phyloP scores from a whole-genome alignment of 352 stramenopile species.

The Phytophthora podocarpi region DNA sequence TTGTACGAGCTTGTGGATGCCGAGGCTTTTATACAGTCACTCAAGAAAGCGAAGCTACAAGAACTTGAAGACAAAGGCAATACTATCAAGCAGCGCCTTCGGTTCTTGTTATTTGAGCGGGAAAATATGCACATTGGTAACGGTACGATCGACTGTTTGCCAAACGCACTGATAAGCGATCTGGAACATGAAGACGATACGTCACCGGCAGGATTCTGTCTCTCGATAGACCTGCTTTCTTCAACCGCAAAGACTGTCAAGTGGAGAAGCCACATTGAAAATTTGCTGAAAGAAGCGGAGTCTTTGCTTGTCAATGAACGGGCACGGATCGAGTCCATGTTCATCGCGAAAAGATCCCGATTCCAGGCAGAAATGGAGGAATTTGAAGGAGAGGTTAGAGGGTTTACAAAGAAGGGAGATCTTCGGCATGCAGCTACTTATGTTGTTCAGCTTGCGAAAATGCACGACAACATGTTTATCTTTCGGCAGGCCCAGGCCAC shows the following conservation, averaged over 20 bases:
- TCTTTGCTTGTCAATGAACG: constrained; percentile 59
- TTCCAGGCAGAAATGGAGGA: constrained; percentile 80
- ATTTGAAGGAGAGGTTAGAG: constrained; percentile 70
- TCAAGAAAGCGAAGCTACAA: constrained; percentile 50
- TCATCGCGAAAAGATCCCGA: constrained; percentile 68
- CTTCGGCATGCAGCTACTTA: constrained; percentile 76
- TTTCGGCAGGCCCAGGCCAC: constrained; percentile 65
- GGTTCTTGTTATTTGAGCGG: constrained; percentile 71
- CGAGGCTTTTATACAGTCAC: constrained; percentile 54
- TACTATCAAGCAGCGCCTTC: constrained; percentile 60
- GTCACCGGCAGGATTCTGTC: constrained; percentile 7
- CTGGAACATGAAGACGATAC: neutral
- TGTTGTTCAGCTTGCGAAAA: constrained; percentile 73
- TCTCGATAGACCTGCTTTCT: constrained; percentile 51
- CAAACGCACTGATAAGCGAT: neutral
- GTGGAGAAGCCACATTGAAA: constrained; percentile 67
- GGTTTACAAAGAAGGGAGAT: constrained; percentile 80
- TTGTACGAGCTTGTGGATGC: constrained; percentile 77
- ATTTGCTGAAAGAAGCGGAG: constrained; percentile 60
- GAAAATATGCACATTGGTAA: constrained; percentile 42
- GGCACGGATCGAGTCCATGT: constrained; percentile 69
- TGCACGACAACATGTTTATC: constrained; percentile 65
- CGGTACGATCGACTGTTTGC: neutral
- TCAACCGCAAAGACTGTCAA: constrained; percentile 72
- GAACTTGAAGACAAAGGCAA: constrained; percentile 55